Base-by-base conservation (phyloP, 768 basidiomycete species). In the Naganishia randhawae region DNA sequence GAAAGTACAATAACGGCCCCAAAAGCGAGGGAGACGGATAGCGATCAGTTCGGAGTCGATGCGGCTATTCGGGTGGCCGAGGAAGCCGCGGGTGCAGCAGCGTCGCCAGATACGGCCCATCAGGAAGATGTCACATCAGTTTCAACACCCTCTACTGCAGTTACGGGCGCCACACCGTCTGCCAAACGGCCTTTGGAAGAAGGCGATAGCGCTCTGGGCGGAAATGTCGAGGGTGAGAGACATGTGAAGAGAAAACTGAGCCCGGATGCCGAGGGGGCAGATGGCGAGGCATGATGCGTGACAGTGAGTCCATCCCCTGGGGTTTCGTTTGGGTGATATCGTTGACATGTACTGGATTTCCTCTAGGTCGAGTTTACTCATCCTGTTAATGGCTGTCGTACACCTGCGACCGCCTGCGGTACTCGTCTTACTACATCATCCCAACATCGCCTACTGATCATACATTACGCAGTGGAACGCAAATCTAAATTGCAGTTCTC, bases 31-130 rank as follows among this genome's bases (percentile, higher is more conserved):
- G 54, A 55, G 13, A 39, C 51, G 29, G 51, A 29, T 27, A 25
- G 25, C 33, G 57, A 61, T 41, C 57, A 61, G 35, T 61, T 61
- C 16, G 57, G 57, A n/a, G 57, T 61, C 3, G 57, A 61, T 25
- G 57, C 57, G 10, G 37, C 57, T 4, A 61, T 61, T 6, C 57
- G 35, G 25, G 57, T 25, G 37, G 57, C 57, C 22, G 57, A 61
- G 27, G n/a, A 61, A 61, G 31, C 9, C n/a, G n/a, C n/a, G 45
- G 45, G n/a, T 48, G 25, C n/a, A 22, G 19, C 45, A 6, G 25
- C n/a, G 19, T 3, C 13, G 4, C 5, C 54, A n/a, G 37, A n/a
- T 22, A 3, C 39, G 5, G 22, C 35, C 7, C 35, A 22, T 27
- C 37, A 33, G 25, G 22, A 29, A 19, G 11, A 61, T 4, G 16